Conservation (phyloP, 2,329 filamentous ascomycete genomes). For the Diplodia mutila region DNA sequence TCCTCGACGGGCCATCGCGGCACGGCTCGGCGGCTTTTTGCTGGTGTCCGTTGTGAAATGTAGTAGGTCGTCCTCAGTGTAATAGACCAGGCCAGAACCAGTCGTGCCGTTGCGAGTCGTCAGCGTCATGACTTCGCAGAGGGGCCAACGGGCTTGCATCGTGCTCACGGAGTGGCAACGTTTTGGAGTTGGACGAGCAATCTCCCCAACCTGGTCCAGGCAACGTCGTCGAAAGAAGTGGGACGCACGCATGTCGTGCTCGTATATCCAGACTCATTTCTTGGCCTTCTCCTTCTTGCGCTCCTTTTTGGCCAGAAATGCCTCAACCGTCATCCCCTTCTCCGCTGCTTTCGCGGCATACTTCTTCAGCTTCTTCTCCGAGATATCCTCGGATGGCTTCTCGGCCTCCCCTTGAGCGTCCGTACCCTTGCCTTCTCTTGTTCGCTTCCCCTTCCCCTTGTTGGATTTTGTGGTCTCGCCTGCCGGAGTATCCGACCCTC, state of each 20-base stretch:
- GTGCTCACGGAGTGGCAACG: neutral
- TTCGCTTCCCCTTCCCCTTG: constrained; percentile 16
- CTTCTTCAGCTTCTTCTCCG: constrained; percentile 16
- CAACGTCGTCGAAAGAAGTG: too few relatives aligned
- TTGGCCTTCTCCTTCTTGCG: constrained; percentile 12
- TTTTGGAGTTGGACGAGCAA: neutral
- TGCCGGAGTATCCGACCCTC: neutral
- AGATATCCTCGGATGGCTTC: neutral
- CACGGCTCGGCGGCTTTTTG: neutral
- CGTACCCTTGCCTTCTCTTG: constrained; percentile 34
- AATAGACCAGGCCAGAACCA: neutral
- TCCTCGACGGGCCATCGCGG: neutral
- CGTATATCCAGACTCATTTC: neutral
- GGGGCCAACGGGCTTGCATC: too few relatives aligned
- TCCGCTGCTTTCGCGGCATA: constrained; percentile 27
- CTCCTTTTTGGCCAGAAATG: constrained; percentile 42
- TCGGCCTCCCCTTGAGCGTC: neutral
- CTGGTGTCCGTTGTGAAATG: constrained; percentile 4
- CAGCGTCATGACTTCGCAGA: neutral
- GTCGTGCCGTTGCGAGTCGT: neutral
- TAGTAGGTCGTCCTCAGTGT: neutral
- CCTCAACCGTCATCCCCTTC: constrained; percentile 44
- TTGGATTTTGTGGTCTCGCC: neutral
- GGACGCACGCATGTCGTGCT: neutral
- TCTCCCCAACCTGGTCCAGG: neutral